Evolutionary conservation across 495 filamentous ascomycete genomes (phyloP), one percentile per base, ranked within the genome.

Genomic region (Annulohypoxylon nitens): DNA sequence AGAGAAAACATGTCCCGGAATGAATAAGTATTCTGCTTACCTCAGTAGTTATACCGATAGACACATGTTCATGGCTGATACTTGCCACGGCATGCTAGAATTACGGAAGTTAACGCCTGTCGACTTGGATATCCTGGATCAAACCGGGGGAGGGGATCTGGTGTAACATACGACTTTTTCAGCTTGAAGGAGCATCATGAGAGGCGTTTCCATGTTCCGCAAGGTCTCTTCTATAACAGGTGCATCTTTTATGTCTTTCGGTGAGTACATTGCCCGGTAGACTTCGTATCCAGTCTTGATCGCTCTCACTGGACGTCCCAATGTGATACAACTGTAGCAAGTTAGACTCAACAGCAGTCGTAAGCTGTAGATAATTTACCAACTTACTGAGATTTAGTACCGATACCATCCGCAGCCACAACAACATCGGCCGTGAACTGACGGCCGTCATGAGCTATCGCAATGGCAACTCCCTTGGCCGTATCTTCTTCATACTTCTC

Each of bases 381-480:
- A 30, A 33, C 86, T 84, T 23, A 78, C 73, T 86, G 84, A 10
- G 87, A 86, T 64, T 83, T 85, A 67, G 88, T 86, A 37, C 88
- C 85, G 59, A 85, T 83, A 2, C 88, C 88, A 70, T 89, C 88
- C 9, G 86, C 87, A 9, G 85, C 86, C 59, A 89, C 75, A 0
- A 89, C 86, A 3, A 89, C 73, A 71, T 90, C 84, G 2, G 80
- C 88, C 0, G 74, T 76, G 62, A 87, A 83, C 34, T 74, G 73
- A 71, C 83, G 78, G 7, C 85, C 83, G 48, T 83, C 73, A 2
- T 71, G 69, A 34, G 79, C 82, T 53, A 81, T 78, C 48, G 87
- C 86, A 10, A 86, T 84, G 20, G 83, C 86, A 59, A 82, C 79
- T 11, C 70, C 70, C 12, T 83, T 69, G 0, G 76, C 60, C 2